These are phyloP conservation scores for Metarhizium brunneum DNA, from an alignment of 2,329 filamentous ascomycete genomes.

Conservation along the genomic window DNA sequence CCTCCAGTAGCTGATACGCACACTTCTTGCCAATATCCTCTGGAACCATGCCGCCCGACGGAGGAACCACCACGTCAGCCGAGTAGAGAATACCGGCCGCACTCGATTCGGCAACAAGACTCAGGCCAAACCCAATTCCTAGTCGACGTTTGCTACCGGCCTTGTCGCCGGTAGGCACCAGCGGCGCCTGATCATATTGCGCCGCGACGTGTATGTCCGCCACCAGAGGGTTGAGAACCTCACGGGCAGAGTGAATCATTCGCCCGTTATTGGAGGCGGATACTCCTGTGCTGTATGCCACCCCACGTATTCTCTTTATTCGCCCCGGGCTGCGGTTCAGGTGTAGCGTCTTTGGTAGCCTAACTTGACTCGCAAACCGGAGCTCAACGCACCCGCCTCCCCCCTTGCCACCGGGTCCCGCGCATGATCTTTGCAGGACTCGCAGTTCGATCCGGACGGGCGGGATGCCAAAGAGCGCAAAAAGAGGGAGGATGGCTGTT, in stretches of 20 bases:
- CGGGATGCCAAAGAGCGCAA: constrained; percentile 79
- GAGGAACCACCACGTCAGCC: constrained; percentile 69
- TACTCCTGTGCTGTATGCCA: constrained; percentile 89
- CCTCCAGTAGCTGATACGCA: constrained; percentile 81
- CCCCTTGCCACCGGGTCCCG: constrained; percentile 63
- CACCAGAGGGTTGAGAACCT: constrained; percentile 76
- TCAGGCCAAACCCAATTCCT: constrained; percentile 86
- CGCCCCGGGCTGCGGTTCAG: constrained; percentile 71
- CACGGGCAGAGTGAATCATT: constrained; percentile 86
- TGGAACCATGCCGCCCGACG: constrained; percentile 71
- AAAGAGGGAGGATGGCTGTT: constrained; percentile 84
- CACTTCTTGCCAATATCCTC: constrained; percentile 86
- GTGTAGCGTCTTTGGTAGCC: constrained; percentile 89
- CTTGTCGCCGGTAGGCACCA: constrained; percentile 45
- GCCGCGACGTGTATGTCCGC: constrained; percentile 86
- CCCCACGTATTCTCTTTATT: constrained; percentile 81
- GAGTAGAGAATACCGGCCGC: constrained; percentile 74
- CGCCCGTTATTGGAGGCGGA: constrained; percentile 87
- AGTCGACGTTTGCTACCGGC: constrained; percentile 50
- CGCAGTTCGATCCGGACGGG: constrained; percentile 74
- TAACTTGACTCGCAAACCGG: constrained; percentile 85
- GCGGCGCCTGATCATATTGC: constrained; percentile 60
- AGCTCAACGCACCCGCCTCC: constrained; percentile 91
- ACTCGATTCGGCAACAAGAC: constrained; percentile 85
- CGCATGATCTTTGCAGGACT: constrained; percentile 71